Conservation (phyloP, 2,329 filamentous ascomycete species). For the Fusarium oligoseptatum region DNA sequence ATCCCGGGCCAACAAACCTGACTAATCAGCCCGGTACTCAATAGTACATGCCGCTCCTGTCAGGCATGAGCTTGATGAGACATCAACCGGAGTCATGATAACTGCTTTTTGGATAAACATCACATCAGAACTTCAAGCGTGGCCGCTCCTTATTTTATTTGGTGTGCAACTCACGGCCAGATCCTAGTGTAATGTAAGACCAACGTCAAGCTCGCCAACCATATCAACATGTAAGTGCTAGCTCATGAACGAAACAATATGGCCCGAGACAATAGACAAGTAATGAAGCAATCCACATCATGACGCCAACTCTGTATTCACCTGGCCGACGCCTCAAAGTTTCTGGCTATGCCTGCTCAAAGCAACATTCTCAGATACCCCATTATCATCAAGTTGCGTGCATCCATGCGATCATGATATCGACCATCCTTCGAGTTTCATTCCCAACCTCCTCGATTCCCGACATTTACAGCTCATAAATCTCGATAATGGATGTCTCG, state of each 20-base stretch:
- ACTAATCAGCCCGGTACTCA: too few relatives aligned
- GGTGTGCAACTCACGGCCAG: not conserved
- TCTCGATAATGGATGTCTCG: not conserved
- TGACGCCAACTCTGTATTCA: not conserved
- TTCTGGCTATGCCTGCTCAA: not conserved
- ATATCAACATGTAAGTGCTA: not conserved
- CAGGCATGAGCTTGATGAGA: not conserved
- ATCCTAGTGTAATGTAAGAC: not conserved
- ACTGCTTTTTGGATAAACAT: not conserved
- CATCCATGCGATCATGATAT: not conserved
- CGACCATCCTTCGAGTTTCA: constrained; percentile 11
- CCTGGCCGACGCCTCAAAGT: not conserved
- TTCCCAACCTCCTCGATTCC: constrained; percentile 24
- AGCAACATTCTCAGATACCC: not conserved
- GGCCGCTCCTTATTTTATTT: not conserved
- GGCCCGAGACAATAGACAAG: not conserved
- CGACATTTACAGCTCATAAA: not conserved
- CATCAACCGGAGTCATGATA: not conserved
- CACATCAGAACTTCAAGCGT: not conserved
- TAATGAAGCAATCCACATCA: not conserved
- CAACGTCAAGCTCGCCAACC: not conserved
- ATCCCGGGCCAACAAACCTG: not conserved
- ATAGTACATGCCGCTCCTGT: not conserved
- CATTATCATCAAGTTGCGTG: not conserved
- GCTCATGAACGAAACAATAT: not conserved